phyloP scores from a whole-genome alignment of 2,329 filamentous ascomycete genomes.

The Colletotrichum higginsianum region DNA sequence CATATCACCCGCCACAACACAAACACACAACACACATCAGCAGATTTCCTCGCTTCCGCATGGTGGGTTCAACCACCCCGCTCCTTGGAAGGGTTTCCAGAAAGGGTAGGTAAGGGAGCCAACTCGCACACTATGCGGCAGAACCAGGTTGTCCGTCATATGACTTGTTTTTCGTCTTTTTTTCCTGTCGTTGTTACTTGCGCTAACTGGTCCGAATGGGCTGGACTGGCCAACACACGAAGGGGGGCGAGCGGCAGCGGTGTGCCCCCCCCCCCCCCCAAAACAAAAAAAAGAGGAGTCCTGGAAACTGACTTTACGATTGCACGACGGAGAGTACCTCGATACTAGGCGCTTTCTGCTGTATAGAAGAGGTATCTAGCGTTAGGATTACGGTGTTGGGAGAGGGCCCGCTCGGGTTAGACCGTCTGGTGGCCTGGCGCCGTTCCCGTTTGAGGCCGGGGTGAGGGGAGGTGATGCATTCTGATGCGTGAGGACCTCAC shows the following conservation, averaged over 20 bases:
- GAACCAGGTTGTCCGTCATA: not conserved
- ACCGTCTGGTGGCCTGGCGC: not conserved
- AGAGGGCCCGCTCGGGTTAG: not conserved
- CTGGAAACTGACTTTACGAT: slow-evolving; percentile 8
- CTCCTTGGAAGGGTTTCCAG: slow-evolving; percentile 1
- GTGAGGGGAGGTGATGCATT: slow-evolving; percentile 4
- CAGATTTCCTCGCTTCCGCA: not conserved
- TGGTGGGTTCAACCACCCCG: slow-evolving; percentile 4
- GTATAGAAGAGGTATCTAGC: not conserved
- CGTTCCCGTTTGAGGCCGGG: not conserved
- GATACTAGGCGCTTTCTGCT: not conserved
- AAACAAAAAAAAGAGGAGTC: no score
- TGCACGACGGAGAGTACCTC: not conserved
- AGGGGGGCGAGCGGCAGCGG: not conserved
- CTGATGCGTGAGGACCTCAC: not conserved
- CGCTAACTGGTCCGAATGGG: not conserved
- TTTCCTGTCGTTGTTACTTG: not conserved
- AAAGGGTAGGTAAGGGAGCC: not conserved
- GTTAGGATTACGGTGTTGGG: not conserved
- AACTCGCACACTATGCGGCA: not conserved
- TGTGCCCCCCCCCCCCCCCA: no score
- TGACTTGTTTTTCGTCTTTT: not conserved
- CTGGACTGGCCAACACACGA: slow-evolving; percentile 9
- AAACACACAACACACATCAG: not conserved
- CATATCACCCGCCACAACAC: slow-evolving; percentile 26